Conservation (phyloP, 768 basidiomycete genomes). For the Russula vinacea region DNA sequence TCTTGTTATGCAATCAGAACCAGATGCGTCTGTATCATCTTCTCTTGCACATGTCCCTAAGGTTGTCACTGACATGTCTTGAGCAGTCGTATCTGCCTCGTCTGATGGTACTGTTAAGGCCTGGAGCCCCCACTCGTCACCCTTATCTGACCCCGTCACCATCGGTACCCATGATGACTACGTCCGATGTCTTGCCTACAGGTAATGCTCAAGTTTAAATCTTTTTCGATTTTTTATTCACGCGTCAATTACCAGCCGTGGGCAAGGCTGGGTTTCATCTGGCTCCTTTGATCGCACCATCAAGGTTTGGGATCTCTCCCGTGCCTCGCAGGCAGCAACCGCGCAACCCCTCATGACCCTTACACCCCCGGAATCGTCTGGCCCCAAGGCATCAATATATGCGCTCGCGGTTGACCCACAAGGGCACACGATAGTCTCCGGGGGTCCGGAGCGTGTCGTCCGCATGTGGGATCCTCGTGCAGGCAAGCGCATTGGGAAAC, state of each 20-base stretch:
- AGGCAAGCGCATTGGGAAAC: slow-evolving; percentile 74
- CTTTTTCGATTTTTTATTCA: slow-evolving; percentile 21
- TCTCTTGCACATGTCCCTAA: neutral
- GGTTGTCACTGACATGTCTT: neutral
- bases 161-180: slow-evolving; percentile 84
- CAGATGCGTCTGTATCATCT: slow-evolving; percentile 61
- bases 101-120: slow-evolving; percentile 93
- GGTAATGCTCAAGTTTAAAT: slow-evolving; percentile 41
- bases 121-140: slow-evolving; percentile 79
- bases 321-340: slow-evolving; percentile 23
- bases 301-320: slow-evolving; percentile 84
- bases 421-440: slow-evolving; percentile 80
- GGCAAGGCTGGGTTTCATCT: slow-evolving; percentile 84
- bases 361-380: slow-evolving; percentile 60
- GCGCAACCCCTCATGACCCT: slow-evolving; percentile 60
- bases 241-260: slow-evolving; percentile 47
- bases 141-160: slow-evolving; percentile 57
- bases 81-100: slow-evolving; percentile 82
- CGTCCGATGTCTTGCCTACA: slow-evolving; percentile 73
- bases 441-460: slow-evolving; percentile 88
- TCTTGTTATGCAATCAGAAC: slow-evolving; percentile 86
- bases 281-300: slow-evolving; percentile 94
- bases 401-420: slow-evolving; percentile 75
- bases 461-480: slow-evolving; percentile 91
- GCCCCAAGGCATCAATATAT: slow-evolving; percentile 71